phyloP scores from a whole-genome alignment of 768 basidiomycete genomes.

The Hirschioporus abietinus region DNA sequence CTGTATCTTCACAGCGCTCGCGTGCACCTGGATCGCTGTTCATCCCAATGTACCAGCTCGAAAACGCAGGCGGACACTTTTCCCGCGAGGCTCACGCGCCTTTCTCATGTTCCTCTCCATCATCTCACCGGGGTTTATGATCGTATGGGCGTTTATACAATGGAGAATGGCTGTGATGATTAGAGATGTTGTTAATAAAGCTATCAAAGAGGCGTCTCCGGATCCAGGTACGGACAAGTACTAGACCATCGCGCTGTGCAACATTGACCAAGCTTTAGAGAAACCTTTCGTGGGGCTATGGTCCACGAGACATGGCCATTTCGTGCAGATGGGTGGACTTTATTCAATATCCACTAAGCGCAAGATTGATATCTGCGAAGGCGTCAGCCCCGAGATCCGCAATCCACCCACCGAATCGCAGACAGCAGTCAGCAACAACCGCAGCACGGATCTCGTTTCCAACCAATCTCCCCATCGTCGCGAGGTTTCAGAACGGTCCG shows the following conservation, averaged over 20 bases:
- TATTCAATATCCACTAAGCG: background rate
- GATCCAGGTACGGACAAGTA: background rate
- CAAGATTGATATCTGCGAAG: too few relatives aligned
- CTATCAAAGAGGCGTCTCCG: constrained; percentile 32
- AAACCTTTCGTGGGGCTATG: background rate
- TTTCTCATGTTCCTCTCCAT: constrained; percentile 19
- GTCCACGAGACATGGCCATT: constrained; percentile 7
- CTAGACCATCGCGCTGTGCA: background rate
- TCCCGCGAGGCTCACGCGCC: constrained; percentile 10
- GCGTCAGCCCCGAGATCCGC: too few relatives aligned
- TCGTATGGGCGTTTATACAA: constrained; percentile 24
- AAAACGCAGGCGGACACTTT: constrained; percentile 10
- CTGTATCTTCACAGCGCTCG: constrained; percentile 23
- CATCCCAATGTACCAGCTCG: constrained; percentile 26
- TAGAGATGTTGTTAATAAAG: constrained; percentile 54
- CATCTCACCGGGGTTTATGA: constrained; percentile 23
- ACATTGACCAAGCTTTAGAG: background rate
- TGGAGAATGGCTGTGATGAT: background rate
- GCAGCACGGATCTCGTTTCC: background rate
- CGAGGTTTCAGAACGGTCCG: background rate
- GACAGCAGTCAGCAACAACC: background rate
- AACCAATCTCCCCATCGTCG: background rate
- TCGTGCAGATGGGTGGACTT: constrained; percentile 8
- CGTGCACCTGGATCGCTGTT: constrained; percentile 25
- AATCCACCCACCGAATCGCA: too few relatives aligned